Evolutionary conservation across 441 rosid species (phyloP).

Genomic region (Mallotus japonicus): DNA sequence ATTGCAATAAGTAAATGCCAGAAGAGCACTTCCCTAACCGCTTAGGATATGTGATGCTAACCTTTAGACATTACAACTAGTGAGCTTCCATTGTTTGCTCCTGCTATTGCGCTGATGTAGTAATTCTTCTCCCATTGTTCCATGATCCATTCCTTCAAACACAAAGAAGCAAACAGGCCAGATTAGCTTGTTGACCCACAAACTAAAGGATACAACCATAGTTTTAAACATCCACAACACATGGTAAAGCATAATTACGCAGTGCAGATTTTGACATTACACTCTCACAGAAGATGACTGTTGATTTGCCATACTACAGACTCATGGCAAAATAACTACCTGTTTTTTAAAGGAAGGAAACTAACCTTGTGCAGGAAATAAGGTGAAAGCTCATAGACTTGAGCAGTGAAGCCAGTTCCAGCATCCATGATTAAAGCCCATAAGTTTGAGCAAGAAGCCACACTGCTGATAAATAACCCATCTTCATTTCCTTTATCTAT

Average conservation of each 20-base stretch:
- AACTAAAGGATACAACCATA: slow-evolving; percentile 17
- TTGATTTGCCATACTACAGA: background rate
- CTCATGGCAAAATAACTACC: slow-evolving; percentile 5
- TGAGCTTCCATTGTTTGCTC: slow-evolving; percentile 76
- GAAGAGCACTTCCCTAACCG: background rate
- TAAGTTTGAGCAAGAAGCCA: slow-evolving; percentile 73
- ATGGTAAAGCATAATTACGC: background rate
- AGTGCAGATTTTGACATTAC: background rate
- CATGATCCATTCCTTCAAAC: slow-evolving; percentile 89
- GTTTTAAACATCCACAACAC: background rate
- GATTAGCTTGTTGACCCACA: slow-evolving; percentile 6
- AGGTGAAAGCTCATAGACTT: slow-evolving; percentile 78
- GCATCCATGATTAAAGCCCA: slow-evolving; percentile 99
- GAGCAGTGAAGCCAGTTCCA: slow-evolving; percentile 74
- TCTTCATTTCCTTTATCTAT: slow-evolving; percentile 86
- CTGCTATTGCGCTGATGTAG: slow-evolving; percentile 85
- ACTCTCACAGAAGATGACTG: slow-evolving; percentile 8
- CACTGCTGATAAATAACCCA: slow-evolving; percentile 84
- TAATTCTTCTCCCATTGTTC: slow-evolving; percentile 94
- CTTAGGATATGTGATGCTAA: slow-evolving; percentile 26
- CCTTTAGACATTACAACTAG: slow-evolving; percentile 95
- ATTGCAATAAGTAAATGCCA: slow-evolving; percentile 33
- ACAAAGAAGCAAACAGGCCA: background rate
- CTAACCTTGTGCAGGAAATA: slow-evolving; percentile 81
- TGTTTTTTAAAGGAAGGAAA: slow-evolving; percentile 10